Percentiles rank a stretch among this genome's conserved stretches.
phyloP scores from a whole-genome alignment of 495 filamentous ascomycete genomes.

The Hypoxylon subgilvum region DNA sequence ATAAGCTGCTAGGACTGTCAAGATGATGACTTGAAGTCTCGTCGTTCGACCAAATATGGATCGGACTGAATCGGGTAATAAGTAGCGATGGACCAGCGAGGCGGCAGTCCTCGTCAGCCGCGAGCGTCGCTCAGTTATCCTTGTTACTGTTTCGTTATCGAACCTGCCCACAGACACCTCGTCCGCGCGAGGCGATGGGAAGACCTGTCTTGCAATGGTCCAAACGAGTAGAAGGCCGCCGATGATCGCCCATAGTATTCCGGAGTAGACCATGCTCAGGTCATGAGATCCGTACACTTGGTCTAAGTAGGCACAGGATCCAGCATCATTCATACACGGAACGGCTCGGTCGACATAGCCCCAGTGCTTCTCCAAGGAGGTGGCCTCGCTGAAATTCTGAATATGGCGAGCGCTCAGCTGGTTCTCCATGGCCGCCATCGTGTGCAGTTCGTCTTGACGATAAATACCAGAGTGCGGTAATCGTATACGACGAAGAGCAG shows the following conservation, averaged over 20 bases:
- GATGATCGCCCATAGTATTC: slow-evolving; percentile 66
- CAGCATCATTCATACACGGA: slow-evolving; percentile 64
- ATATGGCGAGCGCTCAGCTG: slow-evolving; percentile 39
- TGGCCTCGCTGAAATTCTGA: slow-evolving; percentile 49
- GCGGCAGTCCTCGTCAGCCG: slow-evolving; percentile 36
- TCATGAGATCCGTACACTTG: slow-evolving; percentile 66
- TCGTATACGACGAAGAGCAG: slow-evolving; percentile 12
- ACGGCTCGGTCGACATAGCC: slow-evolving; percentile 63
- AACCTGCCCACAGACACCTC: slow-evolving; percentile 43
- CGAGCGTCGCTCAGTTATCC: slow-evolving; percentile 15
- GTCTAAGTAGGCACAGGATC: slow-evolving; percentile 69
- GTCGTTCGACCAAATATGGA: slow-evolving; percentile 48
- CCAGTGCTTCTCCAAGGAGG: slow-evolving; percentile 61
- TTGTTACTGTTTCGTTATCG: slow-evolving; percentile 14
- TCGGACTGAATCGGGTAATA: slow-evolving; percentile 48
- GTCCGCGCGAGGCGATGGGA: slow-evolving; percentile 45
- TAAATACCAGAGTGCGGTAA: not conserved
- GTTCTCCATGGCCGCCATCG: slow-evolving; percentile 24
- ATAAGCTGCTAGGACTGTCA: slow-evolving; percentile 58
- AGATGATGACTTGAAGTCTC: slow-evolving; percentile 48
- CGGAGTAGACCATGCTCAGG: slow-evolving; percentile 63
- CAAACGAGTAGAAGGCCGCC: slow-evolving; percentile 58
- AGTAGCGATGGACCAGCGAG: slow-evolving; percentile 50
- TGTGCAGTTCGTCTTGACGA: slow-evolving; percentile 1
- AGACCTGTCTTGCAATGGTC: slow-evolving; percentile 45